A percentile compares a stretch with the other conserved stretches of the same genome.
These are phyloP conservation scores for Saposhnikovia divaricata DNA, from an alignment of 129 eudicot species.

Conservation along the genomic window DNA sequence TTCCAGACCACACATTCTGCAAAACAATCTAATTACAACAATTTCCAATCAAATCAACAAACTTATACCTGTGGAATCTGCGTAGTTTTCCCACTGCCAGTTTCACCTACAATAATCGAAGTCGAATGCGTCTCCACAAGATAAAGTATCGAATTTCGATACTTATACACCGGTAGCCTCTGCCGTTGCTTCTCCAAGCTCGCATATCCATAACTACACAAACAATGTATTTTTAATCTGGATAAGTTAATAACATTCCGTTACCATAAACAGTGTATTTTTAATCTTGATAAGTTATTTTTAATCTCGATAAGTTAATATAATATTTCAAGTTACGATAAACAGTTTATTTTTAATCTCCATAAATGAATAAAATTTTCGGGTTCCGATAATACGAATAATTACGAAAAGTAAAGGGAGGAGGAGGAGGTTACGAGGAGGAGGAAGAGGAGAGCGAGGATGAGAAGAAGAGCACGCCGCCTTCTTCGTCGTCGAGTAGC, in stretches of 20 bases:
- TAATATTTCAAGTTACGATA: too few relatives aligned
- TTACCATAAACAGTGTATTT: background rate
- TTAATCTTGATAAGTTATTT: background rate
- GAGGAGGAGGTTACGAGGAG: conserved; percentile 32
- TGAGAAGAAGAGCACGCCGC: conserved; percentile 75
- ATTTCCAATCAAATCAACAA: background rate
- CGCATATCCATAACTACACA: conserved; percentile 41
- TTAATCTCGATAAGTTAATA: too few relatives aligned
- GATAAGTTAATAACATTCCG: too few relatives aligned
- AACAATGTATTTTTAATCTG: background rate
- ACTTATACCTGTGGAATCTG: conserved; percentile 84
- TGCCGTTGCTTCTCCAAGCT: conserved; percentile 64
- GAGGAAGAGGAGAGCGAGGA: conserved; percentile 57
- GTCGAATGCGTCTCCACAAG: conserved; percentile 84
- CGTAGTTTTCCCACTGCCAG: conserved; percentile 95
- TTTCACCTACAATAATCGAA: conserved; percentile 78
- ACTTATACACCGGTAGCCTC: conserved; percentile 74
- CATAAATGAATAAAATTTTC: background rate
- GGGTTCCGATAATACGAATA: background rate
- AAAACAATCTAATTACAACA: background rate
- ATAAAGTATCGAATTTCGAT: conserved; percentile 52
- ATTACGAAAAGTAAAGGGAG: background rate
- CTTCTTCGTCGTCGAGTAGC: conserved; percentile 88
- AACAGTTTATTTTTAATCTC: background rate
- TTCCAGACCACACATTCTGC: background rate